Evolutionary conservation across 495 filamentous ascomycete genomes (phyloP), one percentile per base, ranked within the genome.

Genomic region (Barbatosphaeria neglecta): DNA sequence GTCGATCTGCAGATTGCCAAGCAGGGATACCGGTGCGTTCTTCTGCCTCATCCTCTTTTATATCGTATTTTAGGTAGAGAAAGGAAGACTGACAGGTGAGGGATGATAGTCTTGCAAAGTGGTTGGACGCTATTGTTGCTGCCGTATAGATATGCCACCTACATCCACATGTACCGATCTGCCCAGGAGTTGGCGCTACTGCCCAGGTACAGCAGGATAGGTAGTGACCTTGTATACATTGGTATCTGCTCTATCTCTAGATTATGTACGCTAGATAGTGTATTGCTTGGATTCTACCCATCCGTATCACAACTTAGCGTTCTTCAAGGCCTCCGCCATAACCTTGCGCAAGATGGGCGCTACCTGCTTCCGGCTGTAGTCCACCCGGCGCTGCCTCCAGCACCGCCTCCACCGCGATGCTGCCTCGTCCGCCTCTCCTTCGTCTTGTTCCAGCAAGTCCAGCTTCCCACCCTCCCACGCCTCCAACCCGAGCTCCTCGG

Each of bases 341-440:
- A 73, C 79, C 50, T 75, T 75, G 56, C 88, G 76, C 53, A 97
- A 50, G 63, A 94, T 65, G 24, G 90, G 90, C 25, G 83, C 90
- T 37, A 97, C 86, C 70, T 87, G 82, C 67, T 97, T 97, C 53
- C 90, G 70, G 62, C 89, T 95, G 48, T 78, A 70, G 41, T 74
- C 70, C 19, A 83, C 51, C 53, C 80, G 73, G 20, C 60, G 64
- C 70, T 95, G 90, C 52, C 67, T 61, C 85, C 86, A 90, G 23
- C 83, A 69, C 41, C 57, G 60, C 43, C 69, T 63, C 64, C 73
- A 71, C 19, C 57, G 58, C 5, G 38, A 22, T 10, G 18, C 6
- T 2, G 50, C 54, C 11, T 68, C 51, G 15, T 50, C 63, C 18
- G 49, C 54, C 15, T 53, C 63, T 24, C 51, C 55, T 3, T 69